Evolutionary conservation across 768 basidiomycete species (phyloP).

Genomic region (Pleurotus salmoneostramineus): DNA sequence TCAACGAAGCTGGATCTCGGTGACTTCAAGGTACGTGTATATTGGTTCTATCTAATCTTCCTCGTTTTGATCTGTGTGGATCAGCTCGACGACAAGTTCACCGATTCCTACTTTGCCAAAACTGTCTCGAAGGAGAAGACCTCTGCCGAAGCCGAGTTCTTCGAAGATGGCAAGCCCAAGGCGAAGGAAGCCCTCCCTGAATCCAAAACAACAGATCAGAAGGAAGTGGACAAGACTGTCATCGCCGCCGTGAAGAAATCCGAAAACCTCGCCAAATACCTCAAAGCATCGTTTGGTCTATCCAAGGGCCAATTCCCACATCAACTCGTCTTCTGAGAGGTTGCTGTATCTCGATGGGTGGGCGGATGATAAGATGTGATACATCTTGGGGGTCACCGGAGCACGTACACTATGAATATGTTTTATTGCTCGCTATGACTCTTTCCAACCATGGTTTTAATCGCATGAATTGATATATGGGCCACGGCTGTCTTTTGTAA

Average conservation of each 20-base stretch:
- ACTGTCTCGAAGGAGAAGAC: slow-evolving; percentile 58
- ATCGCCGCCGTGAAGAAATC: slow-evolving; percentile 87
- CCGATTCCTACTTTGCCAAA: slow-evolving; percentile 94
- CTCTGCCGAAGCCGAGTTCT: slow-evolving; percentile 97
- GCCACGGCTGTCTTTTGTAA: slow-evolving; percentile 2
- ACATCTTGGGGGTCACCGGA: slow-evolving; percentile 9
- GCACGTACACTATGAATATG: slow-evolving; percentile 13
- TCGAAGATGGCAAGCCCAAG: slow-evolving; percentile 90
- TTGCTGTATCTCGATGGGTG: slow-evolving; percentile 11
- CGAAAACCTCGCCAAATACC: slow-evolving; percentile 88
- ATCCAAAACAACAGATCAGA: slow-evolving; percentile 88
- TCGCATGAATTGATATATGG: slow-evolving; percentile 6
- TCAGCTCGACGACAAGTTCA: slow-evolving; percentile 85
- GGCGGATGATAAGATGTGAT: slow-evolving; percentile 12
- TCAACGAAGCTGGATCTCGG: slow-evolving; percentile 88
- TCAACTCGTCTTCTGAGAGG: slow-evolving; percentile 79
- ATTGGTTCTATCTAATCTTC: slow-evolving; percentile 3
- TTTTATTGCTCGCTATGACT: slow-evolving; percentile 12
- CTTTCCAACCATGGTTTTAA: neutral
- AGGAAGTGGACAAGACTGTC: slow-evolving; percentile 76
- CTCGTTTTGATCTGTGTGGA: slow-evolving; percentile 1
- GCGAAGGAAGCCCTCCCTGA: slow-evolving; percentile 83
- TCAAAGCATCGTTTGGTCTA: slow-evolving; percentile 88
- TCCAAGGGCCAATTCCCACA: slow-evolving; percentile 98
- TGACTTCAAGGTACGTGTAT: slow-evolving; percentile 59